phyloP scores from a whole-genome alignment of 2,329 filamentous ascomycete genomes.

The Fusarium armeniacum region DNA sequence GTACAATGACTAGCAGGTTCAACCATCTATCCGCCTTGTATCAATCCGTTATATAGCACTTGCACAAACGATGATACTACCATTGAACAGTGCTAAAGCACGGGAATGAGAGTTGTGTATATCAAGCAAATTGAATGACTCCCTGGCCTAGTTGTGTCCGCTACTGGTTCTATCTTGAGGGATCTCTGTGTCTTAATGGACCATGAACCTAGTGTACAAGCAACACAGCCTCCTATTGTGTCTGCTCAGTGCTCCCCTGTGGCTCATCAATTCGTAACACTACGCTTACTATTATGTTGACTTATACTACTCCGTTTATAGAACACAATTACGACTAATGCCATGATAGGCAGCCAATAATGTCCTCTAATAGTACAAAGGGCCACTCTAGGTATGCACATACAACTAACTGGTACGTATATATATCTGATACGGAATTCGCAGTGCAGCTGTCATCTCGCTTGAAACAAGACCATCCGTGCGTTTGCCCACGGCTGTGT shows the following conservation, averaged over 20 bases:
- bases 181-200: too few species aligned
- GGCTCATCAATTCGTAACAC: background rate
- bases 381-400: background rate
- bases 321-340: background rate
- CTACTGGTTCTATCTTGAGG: background rate
- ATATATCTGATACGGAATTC: constrained; percentile 11
- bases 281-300: background rate
- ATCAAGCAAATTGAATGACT: background rate
- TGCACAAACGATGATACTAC: background rate
- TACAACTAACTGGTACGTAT: background rate
- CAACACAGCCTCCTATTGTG: background rate
- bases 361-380: background rate
- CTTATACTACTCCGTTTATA: background rate
- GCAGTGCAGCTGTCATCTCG: constrained; percentile 30
- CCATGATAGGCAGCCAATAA: background rate
- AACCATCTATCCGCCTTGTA: background rate
- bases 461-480: constrained; percentile 28
- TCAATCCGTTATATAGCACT: background rate
- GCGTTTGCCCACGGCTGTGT: constrained; percentile 14
- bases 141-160: too few species aligned
- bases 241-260: background rate
- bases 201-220: background rate
- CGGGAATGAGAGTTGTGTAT: background rate
- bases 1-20: background rate
- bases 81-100: too few species aligned